Conservation (phyloP, 345 rosid species). For the Pistacia integerrima region DNA sequence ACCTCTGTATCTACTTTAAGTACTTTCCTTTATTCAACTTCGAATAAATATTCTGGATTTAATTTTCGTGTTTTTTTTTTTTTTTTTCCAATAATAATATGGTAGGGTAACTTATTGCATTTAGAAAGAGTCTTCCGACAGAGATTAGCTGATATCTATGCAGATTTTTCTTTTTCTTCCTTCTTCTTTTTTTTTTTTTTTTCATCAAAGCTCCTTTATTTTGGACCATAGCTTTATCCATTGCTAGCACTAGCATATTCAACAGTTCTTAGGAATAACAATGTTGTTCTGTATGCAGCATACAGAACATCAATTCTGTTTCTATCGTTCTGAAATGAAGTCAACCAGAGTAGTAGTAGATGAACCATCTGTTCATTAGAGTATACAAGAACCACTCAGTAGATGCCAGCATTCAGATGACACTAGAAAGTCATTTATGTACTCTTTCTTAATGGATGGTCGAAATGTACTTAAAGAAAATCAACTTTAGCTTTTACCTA, state of each 20-base stretch:
- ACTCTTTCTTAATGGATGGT: too few species aligned
- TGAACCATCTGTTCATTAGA: background rate
- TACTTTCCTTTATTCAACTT: background rate
- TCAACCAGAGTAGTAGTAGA: background rate
- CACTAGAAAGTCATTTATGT: too few species aligned
- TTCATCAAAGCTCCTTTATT: background rate
- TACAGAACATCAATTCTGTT: background rate
- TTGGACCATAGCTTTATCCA: background rate
- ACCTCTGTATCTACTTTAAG: background rate
- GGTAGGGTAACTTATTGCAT: background rate
- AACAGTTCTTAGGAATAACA: background rate
- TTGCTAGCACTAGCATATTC: background rate
- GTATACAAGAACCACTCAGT: background rate
- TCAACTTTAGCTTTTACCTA: too few species aligned
- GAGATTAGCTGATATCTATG: too few species aligned
- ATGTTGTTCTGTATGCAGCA: background rate
- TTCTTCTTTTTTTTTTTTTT: background rate
- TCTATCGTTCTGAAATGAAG: background rate
- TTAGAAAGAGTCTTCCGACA: too few species aligned
- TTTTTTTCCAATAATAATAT: background rate
- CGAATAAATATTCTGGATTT: conserved; percentile 1
- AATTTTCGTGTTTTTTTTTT: background rate
- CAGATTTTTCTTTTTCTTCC: background rate
- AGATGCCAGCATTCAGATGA: background rate
- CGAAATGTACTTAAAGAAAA: too few species aligned